These are phyloP conservation scores for Yamadazyma diddensiae DNA, from an alignment of 1,139 yeast species.

Conservation along the genomic window DNA sequence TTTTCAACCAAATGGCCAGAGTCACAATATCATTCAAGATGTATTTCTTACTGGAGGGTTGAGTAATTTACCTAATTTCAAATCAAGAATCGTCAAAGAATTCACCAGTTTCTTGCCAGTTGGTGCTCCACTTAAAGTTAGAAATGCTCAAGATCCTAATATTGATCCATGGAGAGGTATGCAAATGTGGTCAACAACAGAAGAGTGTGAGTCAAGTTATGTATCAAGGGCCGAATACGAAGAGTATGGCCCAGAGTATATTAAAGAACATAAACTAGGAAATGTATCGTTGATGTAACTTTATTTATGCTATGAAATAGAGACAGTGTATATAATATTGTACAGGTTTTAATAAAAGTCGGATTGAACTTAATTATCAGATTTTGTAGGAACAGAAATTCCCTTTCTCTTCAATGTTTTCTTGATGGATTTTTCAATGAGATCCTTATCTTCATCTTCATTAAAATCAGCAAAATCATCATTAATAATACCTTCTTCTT, in stretches of 20 bases:
- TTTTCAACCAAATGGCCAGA: slow-evolving; percentile 51
- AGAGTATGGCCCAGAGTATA: slow-evolving; percentile 86
- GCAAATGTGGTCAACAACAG: slow-evolving; percentile 68
- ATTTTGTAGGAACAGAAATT: slow-evolving; percentile 47
- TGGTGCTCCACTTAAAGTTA: slow-evolving; percentile 59
- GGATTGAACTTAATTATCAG: too few relatives aligned
- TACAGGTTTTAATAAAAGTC: too few relatives aligned
- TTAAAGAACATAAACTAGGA: slow-evolving; percentile 83
- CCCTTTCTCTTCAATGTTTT: slow-evolving; percentile 77
- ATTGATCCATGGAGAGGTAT: slow-evolving; percentile 94
- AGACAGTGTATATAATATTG: slow-evolving; percentile 3
- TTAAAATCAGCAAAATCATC: slow-evolving; percentile 85
- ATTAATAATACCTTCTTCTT: slow-evolving; percentile 76
- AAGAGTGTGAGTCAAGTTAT: slow-evolving; percentile 46
- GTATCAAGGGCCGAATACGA: slow-evolving; percentile 73
- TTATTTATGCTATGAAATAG: background rate
- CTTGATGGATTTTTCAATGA: slow-evolving; percentile 73
- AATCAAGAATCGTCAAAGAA: slow-evolving; percentile 63
- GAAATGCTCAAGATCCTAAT: slow-evolving; percentile 63
- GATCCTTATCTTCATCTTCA: slow-evolving; percentile 68
- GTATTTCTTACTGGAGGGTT: slow-evolving; percentile 88
- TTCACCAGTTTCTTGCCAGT: slow-evolving; percentile 70
- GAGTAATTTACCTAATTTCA: slow-evolving; percentile 62
- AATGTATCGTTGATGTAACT: slow-evolving; percentile 40
- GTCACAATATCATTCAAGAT: slow-evolving; percentile 52